Conservation (phyloP, 2,329 filamentous ascomycete genomes). For the Achaetomium macrosporum region DNA sequence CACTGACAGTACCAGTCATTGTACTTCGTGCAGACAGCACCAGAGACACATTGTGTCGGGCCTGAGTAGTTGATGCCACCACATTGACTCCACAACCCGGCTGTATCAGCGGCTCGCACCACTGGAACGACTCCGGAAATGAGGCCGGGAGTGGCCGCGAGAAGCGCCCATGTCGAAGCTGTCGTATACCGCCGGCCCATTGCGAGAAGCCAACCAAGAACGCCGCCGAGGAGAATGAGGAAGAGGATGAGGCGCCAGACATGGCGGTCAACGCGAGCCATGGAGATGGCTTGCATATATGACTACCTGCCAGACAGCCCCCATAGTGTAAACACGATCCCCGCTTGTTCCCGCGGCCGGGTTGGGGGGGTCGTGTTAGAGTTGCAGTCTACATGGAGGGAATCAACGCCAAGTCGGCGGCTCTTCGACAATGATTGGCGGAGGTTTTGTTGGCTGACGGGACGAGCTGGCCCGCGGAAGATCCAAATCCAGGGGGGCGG, state of each 20-base stretch:
- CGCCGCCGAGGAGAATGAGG: not conserved
- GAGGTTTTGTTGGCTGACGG: conserved; percentile 5
- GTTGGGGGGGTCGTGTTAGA: not conserved
- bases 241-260: not conserved
- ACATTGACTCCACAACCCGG: conserved; percentile 17
- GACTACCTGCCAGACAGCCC: not conserved
- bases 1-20: conserved; percentile 22
- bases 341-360: conserved; percentile 3
- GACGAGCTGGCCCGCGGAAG: conserved; percentile 8
- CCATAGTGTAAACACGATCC: not conserved
- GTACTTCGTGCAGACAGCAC: conserved; percentile 15
- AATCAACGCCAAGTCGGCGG: not conserved
- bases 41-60: conserved; percentile 13
- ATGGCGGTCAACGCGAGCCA: not conserved
- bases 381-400: not conserved
- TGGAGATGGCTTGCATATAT: not conserved
- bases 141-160: conserved; percentile 7
- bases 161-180: conserved; percentile 6
- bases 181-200: conserved; percentile 9
- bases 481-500: conserved; percentile 25
- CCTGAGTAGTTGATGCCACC: conserved; percentile 18
- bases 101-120: conserved; percentile 3
- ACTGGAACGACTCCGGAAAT: not conserved
- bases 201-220: not conserved
- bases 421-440: conserved; percentile 20